Percentiles rank a stretch among this genome's conserved stretches.
phyloP scores from a whole-genome alignment of 257 asterid species.

The Euphrasia confusa region DNA sequence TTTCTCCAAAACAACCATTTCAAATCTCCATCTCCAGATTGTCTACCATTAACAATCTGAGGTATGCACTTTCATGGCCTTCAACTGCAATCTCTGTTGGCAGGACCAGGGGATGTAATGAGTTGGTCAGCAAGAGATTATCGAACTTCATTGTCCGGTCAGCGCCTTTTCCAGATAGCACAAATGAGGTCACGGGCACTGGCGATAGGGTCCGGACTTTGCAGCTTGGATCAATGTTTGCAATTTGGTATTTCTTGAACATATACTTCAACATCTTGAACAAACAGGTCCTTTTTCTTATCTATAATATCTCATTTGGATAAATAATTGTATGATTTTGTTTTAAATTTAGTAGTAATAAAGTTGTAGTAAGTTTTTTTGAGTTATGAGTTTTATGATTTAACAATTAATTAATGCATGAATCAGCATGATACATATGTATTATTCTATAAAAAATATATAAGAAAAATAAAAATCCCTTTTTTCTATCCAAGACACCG shows the following conservation, averaged over 20 bases:
- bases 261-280: slow-evolving; percentile 83
- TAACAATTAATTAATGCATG: too few species aligned
- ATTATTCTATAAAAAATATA: too few species aligned
- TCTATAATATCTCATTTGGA: neutral
- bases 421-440: too few species aligned
- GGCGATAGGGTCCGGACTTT: slow-evolving; percentile 26
- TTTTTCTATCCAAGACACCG: too few species aligned
- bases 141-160: slow-evolving; percentile 34
- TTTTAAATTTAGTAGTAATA: too few species aligned
- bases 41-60: slow-evolving; percentile 6
- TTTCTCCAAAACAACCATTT: slow-evolving; percentile 25
- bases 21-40: slow-evolving; percentile 16
- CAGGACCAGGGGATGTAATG: slow-evolving; percentile 2
- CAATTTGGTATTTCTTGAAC: slow-evolving; percentile 66
- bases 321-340: neutral
- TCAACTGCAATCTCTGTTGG: slow-evolving; percentile 18
- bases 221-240: slow-evolving; percentile 75
- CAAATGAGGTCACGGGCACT: slow-evolving; percentile 22
- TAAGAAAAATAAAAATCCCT: too few species aligned
- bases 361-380: too few species aligned
- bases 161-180: slow-evolving; percentile 46
- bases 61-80: slow-evolving; percentile 12
- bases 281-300: slow-evolving; percentile 52
- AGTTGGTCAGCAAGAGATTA: slow-evolving; percentile 15
- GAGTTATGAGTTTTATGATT: too few species aligned